These are phyloP conservation scores for Iberis pinnata DNA, from an alignment of 345 rosid species.

Conservation along the genomic window DNA sequence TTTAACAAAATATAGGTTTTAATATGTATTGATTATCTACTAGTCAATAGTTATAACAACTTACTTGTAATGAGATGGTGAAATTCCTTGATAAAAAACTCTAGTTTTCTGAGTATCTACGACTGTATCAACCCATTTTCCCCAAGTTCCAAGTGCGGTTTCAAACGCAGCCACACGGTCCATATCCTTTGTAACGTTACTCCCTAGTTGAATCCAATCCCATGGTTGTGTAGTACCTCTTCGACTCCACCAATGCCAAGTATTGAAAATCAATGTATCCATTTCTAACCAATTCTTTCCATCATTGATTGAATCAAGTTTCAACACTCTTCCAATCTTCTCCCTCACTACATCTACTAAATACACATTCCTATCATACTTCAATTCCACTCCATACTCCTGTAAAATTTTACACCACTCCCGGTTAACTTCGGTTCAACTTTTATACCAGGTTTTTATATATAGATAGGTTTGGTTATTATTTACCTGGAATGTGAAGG, in stretches of 20 bases:
- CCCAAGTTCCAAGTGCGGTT: constrained; percentile 69
- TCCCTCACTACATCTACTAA: constrained; percentile 58
- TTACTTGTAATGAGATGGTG: constrained; percentile 81
- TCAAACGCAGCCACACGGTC: constrained; percentile 63
- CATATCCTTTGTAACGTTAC: constrained; percentile 48
- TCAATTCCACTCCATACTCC: constrained; percentile 55
- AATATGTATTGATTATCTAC: neutral
- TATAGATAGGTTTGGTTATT: neutral
- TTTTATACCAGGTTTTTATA: neutral
- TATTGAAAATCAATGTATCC: constrained; percentile 71
- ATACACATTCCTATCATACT: constrained; percentile 51
- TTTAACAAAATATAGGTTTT: neutral
- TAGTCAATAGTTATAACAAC: constrained; percentile 1
- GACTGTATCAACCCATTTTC: constrained; percentile 57
- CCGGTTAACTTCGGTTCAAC: constrained; percentile 5
- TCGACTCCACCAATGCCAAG: constrained; percentile 93
- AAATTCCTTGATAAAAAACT: constrained; percentile 77
- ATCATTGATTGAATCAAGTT: constrained; percentile 62
- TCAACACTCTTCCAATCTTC: constrained; percentile 53
- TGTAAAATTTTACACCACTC: constrained; percentile 18
- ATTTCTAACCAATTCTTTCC: constrained; percentile 57
- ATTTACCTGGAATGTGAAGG: constrained; percentile 39
- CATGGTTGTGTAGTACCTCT: constrained; percentile 68
- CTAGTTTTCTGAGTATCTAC: constrained; percentile 46
- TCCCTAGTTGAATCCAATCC: constrained; percentile 53